Evolutionary conservation across 1,284 basidiomycete genomes (phyloP).

Genomic region (Trametes hirsuta): DNA sequence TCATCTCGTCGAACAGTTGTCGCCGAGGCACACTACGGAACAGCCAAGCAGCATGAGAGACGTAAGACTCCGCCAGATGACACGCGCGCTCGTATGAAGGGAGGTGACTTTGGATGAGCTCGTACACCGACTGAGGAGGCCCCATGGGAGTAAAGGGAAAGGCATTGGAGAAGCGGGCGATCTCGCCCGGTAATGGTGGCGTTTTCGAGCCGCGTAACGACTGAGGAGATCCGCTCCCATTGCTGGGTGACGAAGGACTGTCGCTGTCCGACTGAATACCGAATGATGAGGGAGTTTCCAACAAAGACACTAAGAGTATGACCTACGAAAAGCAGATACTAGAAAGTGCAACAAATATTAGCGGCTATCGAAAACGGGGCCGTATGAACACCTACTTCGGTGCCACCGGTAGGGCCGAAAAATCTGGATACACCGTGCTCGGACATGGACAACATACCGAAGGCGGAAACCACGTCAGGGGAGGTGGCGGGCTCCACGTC

Average conservation of each 20-base stretch:
- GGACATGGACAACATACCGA: conserved; percentile 63
- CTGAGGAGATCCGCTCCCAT: conserved; percentile 34
- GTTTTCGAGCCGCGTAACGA: conserved; percentile 39
- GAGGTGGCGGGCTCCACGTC: conserved; percentile 14
- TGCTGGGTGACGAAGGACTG: conserved; percentile 29
- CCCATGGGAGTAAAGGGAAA: conserved; percentile 71
- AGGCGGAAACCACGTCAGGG: conserved; percentile 37
- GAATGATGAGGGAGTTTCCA: conserved; percentile 1
- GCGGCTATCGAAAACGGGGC: background rate
- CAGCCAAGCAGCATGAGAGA: conserved; percentile 56
- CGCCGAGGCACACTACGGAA: conserved; percentile 61
- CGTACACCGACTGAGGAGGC: conserved; percentile 45
- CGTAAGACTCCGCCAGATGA: conserved; percentile 64
- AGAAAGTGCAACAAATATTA: conserved; percentile 8
- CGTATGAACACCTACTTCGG: conserved; percentile 42
- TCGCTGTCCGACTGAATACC: conserved; percentile 31
- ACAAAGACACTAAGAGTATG: background rate
- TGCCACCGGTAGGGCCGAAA: conserved; percentile 65
- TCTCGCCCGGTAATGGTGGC: conserved; percentile 42
- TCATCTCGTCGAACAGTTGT: conserved; percentile 64
- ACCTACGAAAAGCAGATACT: conserved; percentile 37
- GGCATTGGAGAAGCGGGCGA: conserved; percentile 57
- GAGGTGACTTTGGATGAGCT: conserved; percentile 46
- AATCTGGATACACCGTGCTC: conserved; percentile 65
- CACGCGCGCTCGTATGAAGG: conserved; percentile 45